phyloP scores from a whole-genome alignment of 495 filamentous ascomycete species.

The Chaetomidium leptoderma region DNA sequence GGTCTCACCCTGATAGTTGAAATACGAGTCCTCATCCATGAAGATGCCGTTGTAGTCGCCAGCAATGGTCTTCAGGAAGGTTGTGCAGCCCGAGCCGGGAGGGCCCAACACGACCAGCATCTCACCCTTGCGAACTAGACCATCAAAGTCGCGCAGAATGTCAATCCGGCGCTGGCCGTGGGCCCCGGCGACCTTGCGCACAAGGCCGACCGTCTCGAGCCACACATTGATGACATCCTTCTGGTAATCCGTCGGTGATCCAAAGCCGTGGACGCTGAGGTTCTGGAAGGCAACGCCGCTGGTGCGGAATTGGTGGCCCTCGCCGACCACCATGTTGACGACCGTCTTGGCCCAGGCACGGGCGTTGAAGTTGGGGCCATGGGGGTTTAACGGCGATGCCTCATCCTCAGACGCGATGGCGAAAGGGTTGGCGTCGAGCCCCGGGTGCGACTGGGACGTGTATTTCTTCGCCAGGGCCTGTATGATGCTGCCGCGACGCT shows the following conservation, averaged over 20 bases:
- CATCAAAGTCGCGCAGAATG: conserved; percentile 74
- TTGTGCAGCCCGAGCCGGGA: conserved; percentile 74
- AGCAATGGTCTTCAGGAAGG: conserved; percentile 73
- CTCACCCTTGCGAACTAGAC: conserved; percentile 69
- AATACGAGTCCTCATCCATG: conserved; percentile 57
- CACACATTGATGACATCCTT: conserved; percentile 66
- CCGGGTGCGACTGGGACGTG: conserved; percentile 41
- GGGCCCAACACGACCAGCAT: conserved; percentile 77
- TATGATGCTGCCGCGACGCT: conserved; percentile 42
- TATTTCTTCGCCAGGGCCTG: conserved; percentile 44
- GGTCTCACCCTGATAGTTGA: conserved; percentile 67
- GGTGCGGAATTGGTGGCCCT: conserved; percentile 45
- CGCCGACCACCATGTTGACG: conserved; percentile 42
- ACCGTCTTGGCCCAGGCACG: conserved; percentile 54
- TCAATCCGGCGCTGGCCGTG: conserved; percentile 61
- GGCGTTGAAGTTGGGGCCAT: conserved; percentile 49
- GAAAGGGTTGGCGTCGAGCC: conserved; percentile 31
- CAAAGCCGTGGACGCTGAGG: conserved; percentile 73
- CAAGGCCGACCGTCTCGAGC: conserved; percentile 48
- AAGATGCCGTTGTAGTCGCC: conserved; percentile 72
- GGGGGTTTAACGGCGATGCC: conserved; percentile 50
- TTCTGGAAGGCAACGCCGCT: conserved; percentile 56
- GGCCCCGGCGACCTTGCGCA: conserved; percentile 49
- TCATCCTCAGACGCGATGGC: conserved; percentile 30
- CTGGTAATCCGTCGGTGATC: conserved; percentile 73